Base-by-base conservation (phyloP, 257 asterid genomes). In the Ilex aquifolium region DNA sequence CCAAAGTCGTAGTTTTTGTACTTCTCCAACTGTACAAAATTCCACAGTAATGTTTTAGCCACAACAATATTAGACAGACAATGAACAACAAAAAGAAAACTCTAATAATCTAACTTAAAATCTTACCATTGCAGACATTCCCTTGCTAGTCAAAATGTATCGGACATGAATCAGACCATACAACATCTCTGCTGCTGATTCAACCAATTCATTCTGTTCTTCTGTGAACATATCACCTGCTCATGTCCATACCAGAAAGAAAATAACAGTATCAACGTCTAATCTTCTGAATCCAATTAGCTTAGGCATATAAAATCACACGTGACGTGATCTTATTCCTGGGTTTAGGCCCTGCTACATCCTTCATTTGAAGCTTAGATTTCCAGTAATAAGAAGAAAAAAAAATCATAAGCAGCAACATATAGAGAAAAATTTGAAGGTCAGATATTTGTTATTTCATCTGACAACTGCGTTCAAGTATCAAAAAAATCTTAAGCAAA, bases 1-100 rank as follows among this genome's bases (percentile, higher is more conserved):
- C 96, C 98, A 66, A 91, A 91, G 72, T 91, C 98, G 56, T 82
- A 88, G 84, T 80, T 88, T 46, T 46, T 46, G n/a, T 10, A 46
- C 13, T 14, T 10, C 52, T 46, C 52, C 3, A 10, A 3, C 13
- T 14, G n/a, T 10, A 7, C 4, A 6, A 10, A 46, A 10, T 10
- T 7, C 14, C 5, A 49, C 4, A 6, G 14, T 4, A 11, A 49
- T 12, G 10, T 49, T 49, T 49, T 15, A 49, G 16, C 14, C 10
- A 12, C 6, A 12, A 49, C 4, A 49, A 49, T 15, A 49, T 49
- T 4, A 49, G 0, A 7, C 4, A 49, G 54, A 49, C 16, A 12
- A 49, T 12, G 14, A 49, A 36, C 42, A 36, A 36, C 42, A 36
- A 36, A 36, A 7, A 4, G 5, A 7, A 1, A 36, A 36, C 27